Base-by-base conservation (phyloP, 306 rosid genomes). In the Cicer judaicum region DNA sequence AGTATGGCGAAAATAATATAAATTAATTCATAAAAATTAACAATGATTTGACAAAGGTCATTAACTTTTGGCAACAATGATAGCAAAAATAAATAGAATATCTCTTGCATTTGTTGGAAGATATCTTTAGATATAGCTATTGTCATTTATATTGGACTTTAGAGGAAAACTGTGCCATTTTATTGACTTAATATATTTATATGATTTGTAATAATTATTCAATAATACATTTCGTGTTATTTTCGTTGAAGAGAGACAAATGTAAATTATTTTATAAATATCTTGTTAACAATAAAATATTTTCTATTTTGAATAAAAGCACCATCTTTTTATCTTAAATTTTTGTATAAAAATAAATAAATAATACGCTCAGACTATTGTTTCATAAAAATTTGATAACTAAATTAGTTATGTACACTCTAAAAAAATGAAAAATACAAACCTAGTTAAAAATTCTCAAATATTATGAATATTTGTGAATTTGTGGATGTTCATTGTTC, bases 91-190 rank as follows among this genome's bases (percentile, higher is more conserved):
- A 52, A 52, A 14, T 53, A 53, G 16, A 53, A 8, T 53, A 53
- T 53, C 2, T 53, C 8, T 53, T 15, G 8, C 59, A 16, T 53
- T 8, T 53, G 3, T 16, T 10, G 59, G 18, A 49, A 15, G 8
- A 52, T 53, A 54, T 54, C 34, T 54, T 18, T 16, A 54, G 60
- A 54, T 54, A 54, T 54, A 54, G 60, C 60, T 54, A 54, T 24
- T 54, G 60, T 54, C 61, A 54, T 18, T 54, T 7, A 8, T 54
- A 8, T 54, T 54, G 61, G 34, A 54, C 8, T 54, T 2, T 16
- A 54, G 9, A 9, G 34, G 61, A 54, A 1, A 54, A 54, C 7
- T 8, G 61, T 54, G 61, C 13, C 13, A 11, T 8, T 54, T 54
- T 18, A 11, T 18, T 54, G 2, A 18, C 9, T 54, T 18, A 12